These are phyloP conservation scores for Pholiota conissans DNA, from an alignment of 768 basidiomycete genomes.

Conservation along the genomic window DNA sequence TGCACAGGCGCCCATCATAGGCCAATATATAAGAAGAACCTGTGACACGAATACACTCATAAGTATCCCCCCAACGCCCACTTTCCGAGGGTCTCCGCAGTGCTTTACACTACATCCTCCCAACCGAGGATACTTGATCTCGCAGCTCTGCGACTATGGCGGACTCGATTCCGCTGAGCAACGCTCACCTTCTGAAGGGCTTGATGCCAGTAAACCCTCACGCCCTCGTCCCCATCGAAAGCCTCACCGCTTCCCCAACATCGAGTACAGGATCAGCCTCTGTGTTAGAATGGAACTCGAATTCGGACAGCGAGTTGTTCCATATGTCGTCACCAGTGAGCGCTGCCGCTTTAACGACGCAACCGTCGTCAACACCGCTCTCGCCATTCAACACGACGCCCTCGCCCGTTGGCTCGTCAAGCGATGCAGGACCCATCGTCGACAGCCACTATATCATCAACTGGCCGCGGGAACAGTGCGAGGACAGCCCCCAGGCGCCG, in stretches of 20 bases:
- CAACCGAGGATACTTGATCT: neutral
- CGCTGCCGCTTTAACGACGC: constrained; percentile 7
- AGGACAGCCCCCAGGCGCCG: neutral
- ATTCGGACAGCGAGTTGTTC: constrained; percentile 20
- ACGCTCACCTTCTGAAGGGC: neutral
- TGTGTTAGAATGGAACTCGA: constrained; percentile 23
- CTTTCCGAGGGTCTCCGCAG: neutral
- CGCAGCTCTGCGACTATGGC: neutral
- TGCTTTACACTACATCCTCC: neutral
- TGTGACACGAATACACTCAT: neutral
- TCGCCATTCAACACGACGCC: neutral
- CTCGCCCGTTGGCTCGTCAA: neutral
- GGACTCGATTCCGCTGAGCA: constrained; percentile 3
- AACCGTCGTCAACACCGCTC: neutral
- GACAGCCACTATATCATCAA: neutral
- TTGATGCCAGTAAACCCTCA: neutral
- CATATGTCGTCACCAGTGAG: constrained; percentile 12
- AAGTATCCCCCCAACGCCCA: neutral
- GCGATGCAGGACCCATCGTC: neutral
- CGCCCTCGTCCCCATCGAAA: constrained; percentile 15
- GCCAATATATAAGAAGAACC: constrained; percentile 15
- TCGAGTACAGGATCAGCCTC: constrained; percentile 24
- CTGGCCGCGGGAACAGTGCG: neutral
- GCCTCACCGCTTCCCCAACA: constrained; percentile 15
- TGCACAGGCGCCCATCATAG: constrained; percentile 17